Conservation (phyloP, 768 basidiomycete genomes). For the Leccinum arenicola region DNA sequence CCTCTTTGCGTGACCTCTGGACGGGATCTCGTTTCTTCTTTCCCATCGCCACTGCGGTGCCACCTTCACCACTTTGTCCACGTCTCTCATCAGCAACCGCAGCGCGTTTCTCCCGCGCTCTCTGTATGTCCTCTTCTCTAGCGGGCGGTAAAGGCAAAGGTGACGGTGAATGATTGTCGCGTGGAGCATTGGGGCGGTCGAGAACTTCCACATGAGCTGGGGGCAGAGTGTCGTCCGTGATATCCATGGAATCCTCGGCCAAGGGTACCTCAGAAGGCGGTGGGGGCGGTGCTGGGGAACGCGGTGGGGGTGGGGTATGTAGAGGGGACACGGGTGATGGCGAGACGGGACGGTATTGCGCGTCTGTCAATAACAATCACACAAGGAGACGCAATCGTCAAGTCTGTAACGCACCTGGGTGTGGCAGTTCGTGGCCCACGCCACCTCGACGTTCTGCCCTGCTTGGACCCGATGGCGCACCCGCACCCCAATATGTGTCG, state of each 20-base stretch:
- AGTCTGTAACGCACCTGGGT: conserved; percentile 8
- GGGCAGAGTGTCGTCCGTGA: conserved; percentile 35
- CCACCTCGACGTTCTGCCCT: conserved; percentile 6
- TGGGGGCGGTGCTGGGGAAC: conserved; percentile 24
- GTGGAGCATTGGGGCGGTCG: conserved; percentile 47
- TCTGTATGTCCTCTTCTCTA: conserved; percentile 24
- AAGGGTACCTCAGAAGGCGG: conserved; percentile 34
- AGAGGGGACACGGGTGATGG: conserved; percentile 24
- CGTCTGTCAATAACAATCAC: conserved; percentile 9
- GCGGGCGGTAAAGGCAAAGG: conserved; percentile 34
- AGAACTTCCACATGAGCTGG: conserved; percentile 38
- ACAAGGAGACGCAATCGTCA: neutral
- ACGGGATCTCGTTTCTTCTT: conserved; percentile 42
- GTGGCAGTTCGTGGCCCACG: conserved; percentile 5
- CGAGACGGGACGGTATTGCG: conserved; percentile 22
- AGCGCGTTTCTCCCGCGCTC: conserved; percentile 27
- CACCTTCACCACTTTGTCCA: conserved; percentile 3
- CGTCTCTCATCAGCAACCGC: conserved; percentile 9
- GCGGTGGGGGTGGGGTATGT: conserved; percentile 19
- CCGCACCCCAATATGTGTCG: conserved; percentile 17
- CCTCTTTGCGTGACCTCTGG: conserved; percentile 59
- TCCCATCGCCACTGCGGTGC: neutral
- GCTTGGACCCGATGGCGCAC: conserved; percentile 7
- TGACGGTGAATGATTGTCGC: conserved; percentile 44
- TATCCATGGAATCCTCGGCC: conserved; percentile 3